phyloP scores from a whole-genome alignment of 2,329 filamentous ascomycete species.

The Hypomyces perniciosus region DNA sequence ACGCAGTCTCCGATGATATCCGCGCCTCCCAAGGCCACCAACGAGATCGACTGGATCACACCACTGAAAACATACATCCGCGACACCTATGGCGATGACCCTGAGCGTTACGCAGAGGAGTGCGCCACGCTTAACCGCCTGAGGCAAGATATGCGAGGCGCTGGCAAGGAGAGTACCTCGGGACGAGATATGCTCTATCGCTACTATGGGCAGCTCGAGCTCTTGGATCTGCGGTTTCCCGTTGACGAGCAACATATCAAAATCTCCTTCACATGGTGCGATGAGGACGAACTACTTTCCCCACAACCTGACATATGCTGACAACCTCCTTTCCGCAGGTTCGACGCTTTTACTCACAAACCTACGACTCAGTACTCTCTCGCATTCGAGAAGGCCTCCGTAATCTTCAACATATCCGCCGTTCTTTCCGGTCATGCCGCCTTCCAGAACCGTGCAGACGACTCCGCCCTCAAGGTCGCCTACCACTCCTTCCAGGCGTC shows the following conservation, averaged over 20 bases:
- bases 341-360: constrained; percentile 98
- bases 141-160: constrained; percentile 96
- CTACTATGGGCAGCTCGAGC: constrained; percentile 95
- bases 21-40: constrained; percentile 85
- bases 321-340: constrained; percentile 52
- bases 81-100: constrained; percentile 91
- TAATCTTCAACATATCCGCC: constrained; percentile 98
- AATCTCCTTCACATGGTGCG: constrained; percentile 93
- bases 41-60: constrained; percentile 95
- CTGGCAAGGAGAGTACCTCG: constrained; percentile 91
- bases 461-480: constrained; percentile 87
- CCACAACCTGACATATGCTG: constrained; percentile 8
- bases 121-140: constrained; percentile 89
- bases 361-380: constrained; percentile 94
- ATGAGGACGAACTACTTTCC: neutral
- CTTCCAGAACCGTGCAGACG: constrained; percentile 84
- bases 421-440: constrained; percentile 95
- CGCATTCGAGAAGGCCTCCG: constrained; percentile 96
- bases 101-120: constrained; percentile 92
- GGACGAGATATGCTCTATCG: constrained; percentile 90
- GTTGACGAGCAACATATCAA: constrained; percentile 99
- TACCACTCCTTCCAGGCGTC: constrained; percentile 98
- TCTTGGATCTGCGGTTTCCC: constrained; percentile 89
- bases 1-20: constrained; percentile 92
- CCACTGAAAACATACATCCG: constrained; percentile 92